Evolutionary conservation across 1,139 yeast species (phyloP), one percentile per base, ranked within the genome.

Genomic region (Ogataea hybrid): DNA sequence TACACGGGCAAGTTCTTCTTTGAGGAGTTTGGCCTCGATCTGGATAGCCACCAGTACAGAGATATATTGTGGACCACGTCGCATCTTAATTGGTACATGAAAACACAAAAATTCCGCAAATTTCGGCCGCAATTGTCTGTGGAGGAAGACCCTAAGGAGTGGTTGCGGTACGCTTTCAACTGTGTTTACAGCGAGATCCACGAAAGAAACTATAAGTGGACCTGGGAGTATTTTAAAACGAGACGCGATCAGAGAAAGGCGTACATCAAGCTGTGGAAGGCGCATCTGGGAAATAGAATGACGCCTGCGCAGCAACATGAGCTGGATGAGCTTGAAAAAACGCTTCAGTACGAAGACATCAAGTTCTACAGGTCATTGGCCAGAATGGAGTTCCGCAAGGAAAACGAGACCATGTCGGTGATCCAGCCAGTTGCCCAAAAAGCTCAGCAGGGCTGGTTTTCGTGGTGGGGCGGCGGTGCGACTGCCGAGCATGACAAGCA

Each of bases 341-440:
- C 71, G 4, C 65, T 90, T 28, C 59, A 79, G 1, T 86, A 75
- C 59, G 96, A 89, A 43, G 96, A 88, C 57, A 78, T 92, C 41
- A 79, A 87, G 53, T 79, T 92, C 48, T 94, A 87, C 62, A 73
- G 99, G 52, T 79, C 95, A 0, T 63, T 90, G 38, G 88, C 97
- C 0, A 77, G 83, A 58, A 66, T 71, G 37, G 83, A 84, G 54
- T 68, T 79, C 44, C 70, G 81, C 35, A 79, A 81, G 52, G 84
- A 82, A 49, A 72, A 72, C 48, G 56, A 53, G 23, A 30, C 50
- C 11, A 17, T 39, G 2, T 42, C 48, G 11, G 22, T 35, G 14
- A 33, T 30, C n/a, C 28, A 37, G 6, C 31, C 39, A 4, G 30
- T 37, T 1, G 32, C 43, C 1, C 40, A 43, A 15, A 32, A 50